Evolutionary conservation across 352 stramenopile genomes (phyloP).

Genomic region (Globisporangium lucens): DNA sequence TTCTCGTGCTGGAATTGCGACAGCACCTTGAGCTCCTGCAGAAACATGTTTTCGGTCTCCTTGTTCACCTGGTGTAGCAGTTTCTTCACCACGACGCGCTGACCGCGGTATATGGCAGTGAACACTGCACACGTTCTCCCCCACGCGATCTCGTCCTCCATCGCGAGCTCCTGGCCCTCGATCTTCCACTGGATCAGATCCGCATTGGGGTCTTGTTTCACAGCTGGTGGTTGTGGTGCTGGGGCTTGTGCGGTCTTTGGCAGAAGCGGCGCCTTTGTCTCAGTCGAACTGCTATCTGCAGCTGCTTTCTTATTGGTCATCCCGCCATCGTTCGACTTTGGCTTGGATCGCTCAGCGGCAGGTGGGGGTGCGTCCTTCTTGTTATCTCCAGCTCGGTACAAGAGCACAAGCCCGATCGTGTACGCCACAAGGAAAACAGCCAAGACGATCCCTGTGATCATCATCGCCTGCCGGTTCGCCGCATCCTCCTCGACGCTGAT

Average conservation of each 20-base stretch:
- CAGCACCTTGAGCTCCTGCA: slow-evolving; percentile 21
- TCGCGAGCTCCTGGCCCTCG: not conserved
- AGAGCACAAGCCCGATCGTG: slow-evolving; percentile 3
- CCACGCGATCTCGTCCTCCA: slow-evolving; percentile 18
- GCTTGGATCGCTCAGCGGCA: slow-evolving; percentile 1
- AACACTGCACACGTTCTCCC: slow-evolving; percentile 14
- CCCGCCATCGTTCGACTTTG: not conserved
- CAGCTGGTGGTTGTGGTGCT: not conserved
- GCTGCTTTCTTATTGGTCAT: not conserved
- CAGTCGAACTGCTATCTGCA: not conserved
- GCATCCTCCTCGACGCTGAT: slow-evolving; percentile 6
- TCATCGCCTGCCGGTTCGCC: slow-evolving; percentile 12
- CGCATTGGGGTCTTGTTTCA: not conserved
- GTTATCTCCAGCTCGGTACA: slow-evolving; percentile 2
- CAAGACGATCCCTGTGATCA: slow-evolving; percentile 3
- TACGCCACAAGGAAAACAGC: not conserved
- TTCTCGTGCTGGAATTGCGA: slow-evolving; percentile 21
- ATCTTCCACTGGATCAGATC: slow-evolving; percentile 12
- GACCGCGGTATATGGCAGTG: slow-evolving; percentile 14
- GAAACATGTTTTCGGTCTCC: slow-evolving; percentile 12
- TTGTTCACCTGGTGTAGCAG: not conserved
- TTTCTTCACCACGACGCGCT: slow-evolving; percentile 16
- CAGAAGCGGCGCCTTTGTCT: not conserved
- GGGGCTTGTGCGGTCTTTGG: not conserved
- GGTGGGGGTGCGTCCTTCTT: not conserved